Percentiles rank a stretch among this genome's conserved stretches.
These are phyloP conservation scores for Chlorociboria aeruginascens DNA, from an alignment of 495 filamentous ascomycete genomes.

Conservation along the genomic window DNA sequence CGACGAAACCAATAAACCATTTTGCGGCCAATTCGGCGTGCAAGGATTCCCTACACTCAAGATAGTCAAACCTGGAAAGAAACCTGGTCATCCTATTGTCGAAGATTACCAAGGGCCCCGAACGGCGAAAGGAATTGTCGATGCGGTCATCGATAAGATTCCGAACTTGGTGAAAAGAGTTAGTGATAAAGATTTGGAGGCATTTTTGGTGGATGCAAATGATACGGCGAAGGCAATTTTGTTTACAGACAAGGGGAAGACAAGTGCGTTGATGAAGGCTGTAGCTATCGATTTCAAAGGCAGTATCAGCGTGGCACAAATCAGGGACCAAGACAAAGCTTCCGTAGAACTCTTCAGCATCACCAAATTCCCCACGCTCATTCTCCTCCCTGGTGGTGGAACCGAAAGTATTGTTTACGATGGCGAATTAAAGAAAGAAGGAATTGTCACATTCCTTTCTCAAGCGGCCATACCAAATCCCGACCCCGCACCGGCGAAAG, in stretches of 20 bases:
- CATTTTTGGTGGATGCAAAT: slow-evolving; percentile 61
- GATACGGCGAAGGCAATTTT: slow-evolving; percentile 76
- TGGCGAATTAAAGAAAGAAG: slow-evolving; percentile 77
- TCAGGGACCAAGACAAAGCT: slow-evolving; percentile 60
- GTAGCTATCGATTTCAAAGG: slow-evolving; percentile 89
- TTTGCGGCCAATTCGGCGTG: slow-evolving; percentile 82
- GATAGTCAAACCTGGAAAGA: slow-evolving; percentile 78
- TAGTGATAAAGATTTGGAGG: slow-evolving; percentile 65
- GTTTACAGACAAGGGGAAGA: slow-evolving; percentile 90
- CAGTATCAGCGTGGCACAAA: slow-evolving; percentile 68
- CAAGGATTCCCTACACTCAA: slow-evolving; percentile 96
- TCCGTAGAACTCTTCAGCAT: slow-evolving; percentile 66
- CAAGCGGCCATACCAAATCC: slow-evolving; percentile 64
- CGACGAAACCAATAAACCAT: slow-evolving; percentile 80
- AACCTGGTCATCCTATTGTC: slow-evolving; percentile 66
- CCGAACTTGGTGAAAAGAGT: slow-evolving; percentile 82
- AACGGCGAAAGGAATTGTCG: slow-evolving; percentile 74
- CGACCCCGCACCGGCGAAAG: slow-evolving; percentile 47
- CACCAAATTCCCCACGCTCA: slow-evolving; percentile 62
- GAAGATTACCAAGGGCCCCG: slow-evolving; percentile 88
- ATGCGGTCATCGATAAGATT: slow-evolving; percentile 74
- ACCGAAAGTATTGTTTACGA: slow-evolving; percentile 59
- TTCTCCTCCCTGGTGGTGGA: slow-evolving; percentile 68
- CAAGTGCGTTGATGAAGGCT: slow-evolving; percentile 67
- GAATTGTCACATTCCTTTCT: slow-evolving; percentile 72